Conservation (phyloP, 331 rosid genomes). For the Erythrophleum ivorense region DNA sequence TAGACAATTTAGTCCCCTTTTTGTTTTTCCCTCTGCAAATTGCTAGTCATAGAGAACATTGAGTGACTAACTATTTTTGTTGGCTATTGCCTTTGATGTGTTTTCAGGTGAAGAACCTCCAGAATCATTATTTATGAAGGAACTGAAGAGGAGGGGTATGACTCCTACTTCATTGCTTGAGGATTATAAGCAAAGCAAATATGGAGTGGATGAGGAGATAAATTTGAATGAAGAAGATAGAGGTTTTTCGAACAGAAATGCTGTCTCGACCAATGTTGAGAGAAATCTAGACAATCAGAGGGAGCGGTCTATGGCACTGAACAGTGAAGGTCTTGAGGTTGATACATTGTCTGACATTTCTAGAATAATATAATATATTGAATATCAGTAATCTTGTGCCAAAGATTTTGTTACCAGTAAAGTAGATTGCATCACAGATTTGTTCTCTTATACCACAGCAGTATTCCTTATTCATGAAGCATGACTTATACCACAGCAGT, state of each 20-base stretch:
- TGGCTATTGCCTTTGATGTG: conserved; percentile 31
- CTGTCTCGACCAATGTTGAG: conserved; percentile 79
- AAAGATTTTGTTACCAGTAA: conserved; percentile 30
- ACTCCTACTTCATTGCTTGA: conserved; percentile 92
- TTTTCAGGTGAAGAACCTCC: conserved; percentile 90
- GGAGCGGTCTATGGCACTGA: conserved; percentile 88
- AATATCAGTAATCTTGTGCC: not conserved
- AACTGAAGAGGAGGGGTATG: conserved; percentile 91
- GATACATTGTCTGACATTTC: conserved; percentile 33
- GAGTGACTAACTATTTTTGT: conserved; percentile 18
- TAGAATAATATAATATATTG: conserved; percentile 13
- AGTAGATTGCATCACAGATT: not conserved
- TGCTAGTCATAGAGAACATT: conserved; percentile 2
- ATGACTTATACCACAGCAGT: no score
- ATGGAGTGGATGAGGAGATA: conserved; percentile 62
- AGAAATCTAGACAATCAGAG: conserved; percentile 83
- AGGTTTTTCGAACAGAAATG: conserved; percentile 61
- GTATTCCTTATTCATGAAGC: not conserved
- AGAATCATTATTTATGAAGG: conserved; percentile 95
- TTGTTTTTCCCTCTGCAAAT: not conserved
- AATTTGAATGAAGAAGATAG: conserved; percentile 59
- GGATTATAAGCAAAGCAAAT: conserved; percentile 64
- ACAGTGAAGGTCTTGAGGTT: conserved; percentile 99
- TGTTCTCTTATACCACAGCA: not conserved
- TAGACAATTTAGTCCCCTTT: not conserved